Evolutionary conservation across 1,284 basidiomycete genomes (phyloP).

Genomic region (Acaromyces ingoldii): DNA sequence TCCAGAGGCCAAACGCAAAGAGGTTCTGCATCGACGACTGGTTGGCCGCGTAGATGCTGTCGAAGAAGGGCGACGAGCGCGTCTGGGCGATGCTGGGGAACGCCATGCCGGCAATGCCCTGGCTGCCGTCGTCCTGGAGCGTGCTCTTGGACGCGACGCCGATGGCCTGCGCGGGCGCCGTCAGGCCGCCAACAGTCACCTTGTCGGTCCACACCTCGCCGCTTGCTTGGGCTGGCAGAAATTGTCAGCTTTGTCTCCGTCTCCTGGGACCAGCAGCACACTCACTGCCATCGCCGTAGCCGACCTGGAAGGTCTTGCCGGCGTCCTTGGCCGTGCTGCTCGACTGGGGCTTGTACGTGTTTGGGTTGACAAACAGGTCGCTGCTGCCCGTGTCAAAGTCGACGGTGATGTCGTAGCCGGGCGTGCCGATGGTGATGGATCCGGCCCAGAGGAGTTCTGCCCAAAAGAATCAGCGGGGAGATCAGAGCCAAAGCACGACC

Average conservation of each 20-base stretch:
- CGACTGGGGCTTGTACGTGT: constrained; percentile 23
- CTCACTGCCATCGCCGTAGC: constrained; percentile 61
- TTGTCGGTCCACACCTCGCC: too few relatives aligned
- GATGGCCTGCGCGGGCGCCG: too few relatives aligned
- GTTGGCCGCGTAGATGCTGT: constrained; percentile 47
- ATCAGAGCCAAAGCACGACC: too few relatives aligned
- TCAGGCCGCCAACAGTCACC: too few relatives aligned
- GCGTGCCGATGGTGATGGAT: constrained; percentile 32
- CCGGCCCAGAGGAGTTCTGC: constrained; percentile 43
- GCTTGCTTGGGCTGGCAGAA: too few relatives aligned
- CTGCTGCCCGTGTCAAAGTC: constrained; percentile 48
- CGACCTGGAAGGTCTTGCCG: constrained; percentile 54
- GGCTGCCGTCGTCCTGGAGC: constrained; percentile 25
- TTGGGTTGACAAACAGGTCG: constrained; percentile 43
- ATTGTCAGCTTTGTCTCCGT: too few relatives aligned
- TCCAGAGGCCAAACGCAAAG: too few relatives aligned
- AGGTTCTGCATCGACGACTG: too few relatives aligned
- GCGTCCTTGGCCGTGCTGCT: constrained; percentile 28
- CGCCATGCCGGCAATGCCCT: constrained; percentile 51
- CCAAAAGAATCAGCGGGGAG: too few relatives aligned
- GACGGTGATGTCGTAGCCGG: constrained; percentile 28
- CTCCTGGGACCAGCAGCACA: too few relatives aligned
- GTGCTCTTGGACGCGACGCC: too few relatives aligned
- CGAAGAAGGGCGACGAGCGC: constrained; percentile 61
- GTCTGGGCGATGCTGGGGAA: constrained; percentile 49